Evolutionary conservation across 306 rosid species (phyloP).

Genomic region (Ziziphus jujuba): DNA sequence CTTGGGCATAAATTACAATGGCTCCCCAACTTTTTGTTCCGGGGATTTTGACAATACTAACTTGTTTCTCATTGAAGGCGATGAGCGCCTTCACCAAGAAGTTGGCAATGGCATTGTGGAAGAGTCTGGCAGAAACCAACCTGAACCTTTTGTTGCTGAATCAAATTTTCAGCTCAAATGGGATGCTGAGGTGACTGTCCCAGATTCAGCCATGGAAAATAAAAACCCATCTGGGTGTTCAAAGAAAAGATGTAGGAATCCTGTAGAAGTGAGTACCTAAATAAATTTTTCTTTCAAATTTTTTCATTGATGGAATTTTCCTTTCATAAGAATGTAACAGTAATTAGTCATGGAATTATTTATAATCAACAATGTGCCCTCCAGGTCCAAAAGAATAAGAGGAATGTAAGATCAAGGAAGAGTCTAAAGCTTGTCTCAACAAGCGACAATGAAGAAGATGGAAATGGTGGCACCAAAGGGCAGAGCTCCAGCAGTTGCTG

Average conservation of each 20-base stretch:
- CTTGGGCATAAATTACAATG: constrained; percentile 36
- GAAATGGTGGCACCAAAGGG: constrained; percentile 34
- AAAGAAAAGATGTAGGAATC: constrained; percentile 54
- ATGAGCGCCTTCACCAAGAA: constrained; percentile 38
- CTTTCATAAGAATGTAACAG: neutral
- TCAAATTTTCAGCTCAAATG: constrained; percentile 18
- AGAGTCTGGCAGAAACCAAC: constrained; percentile 29
- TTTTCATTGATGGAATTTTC: too few relatives aligned
- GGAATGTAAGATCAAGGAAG: constrained; percentile 49
- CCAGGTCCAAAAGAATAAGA: constrained; percentile 46
- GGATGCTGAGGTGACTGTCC: constrained; percentile 27
- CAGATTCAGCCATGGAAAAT: constrained; percentile 35
- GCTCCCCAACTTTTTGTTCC: constrained; percentile 22
- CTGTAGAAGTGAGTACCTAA: constrained; percentile 40
- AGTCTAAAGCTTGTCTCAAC: constrained; percentile 29
- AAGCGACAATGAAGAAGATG: constrained; percentile 50
- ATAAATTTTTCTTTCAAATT: neutral
- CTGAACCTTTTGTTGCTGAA: constrained; percentile 27
- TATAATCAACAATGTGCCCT: constrained; percentile 14
- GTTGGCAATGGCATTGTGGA: constrained; percentile 35
- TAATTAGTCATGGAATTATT: neutral
- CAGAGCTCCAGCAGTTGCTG: constrained; percentile 47
- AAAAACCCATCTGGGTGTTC: constrained; percentile 24
- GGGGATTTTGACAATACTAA: constrained; percentile 28
- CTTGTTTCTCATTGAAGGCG: constrained; percentile 32